These are phyloP conservation scores for Choanephora cucurbitarum DNA, from an alignment of 371 early-diverging fungal species.

Conservation along the genomic window DNA sequence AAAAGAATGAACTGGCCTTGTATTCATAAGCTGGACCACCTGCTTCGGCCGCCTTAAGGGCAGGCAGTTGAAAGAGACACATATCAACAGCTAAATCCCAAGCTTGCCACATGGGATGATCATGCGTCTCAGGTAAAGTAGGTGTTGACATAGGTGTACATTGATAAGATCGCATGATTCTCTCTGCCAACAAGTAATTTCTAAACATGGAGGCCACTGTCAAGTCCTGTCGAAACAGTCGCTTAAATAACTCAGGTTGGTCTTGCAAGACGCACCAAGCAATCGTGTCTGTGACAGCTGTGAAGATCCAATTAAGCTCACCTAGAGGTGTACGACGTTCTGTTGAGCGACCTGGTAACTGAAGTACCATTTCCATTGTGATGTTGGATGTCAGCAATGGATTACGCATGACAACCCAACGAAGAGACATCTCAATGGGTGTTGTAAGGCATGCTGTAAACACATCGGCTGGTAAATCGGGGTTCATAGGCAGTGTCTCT, in stretches of 20 bases:
- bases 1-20: slow-evolving; percentile 85
- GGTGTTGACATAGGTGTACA: slow-evolving; percentile 92
- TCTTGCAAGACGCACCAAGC: slow-evolving; percentile 92
- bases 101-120: slow-evolving; percentile 95
- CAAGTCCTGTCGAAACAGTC: slow-evolving; percentile 93
- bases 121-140: slow-evolving; percentile 82
- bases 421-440: slow-evolving; percentile 92
- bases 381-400: slow-evolving; percentile 72
- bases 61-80: slow-evolving; percentile 90
- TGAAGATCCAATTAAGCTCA: slow-evolving; percentile 98
- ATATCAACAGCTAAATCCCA: slow-evolving; percentile 96
- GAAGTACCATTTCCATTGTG: slow-evolving; percentile 83
- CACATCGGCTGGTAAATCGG: slow-evolving; percentile 94
- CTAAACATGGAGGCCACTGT: slow-evolving; percentile 95
- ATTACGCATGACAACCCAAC: slow-evolving; percentile 91
- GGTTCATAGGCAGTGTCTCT: slow-evolving; percentile 91
- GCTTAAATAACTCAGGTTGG: slow-evolving; percentile 87
- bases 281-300: slow-evolving; percentile 97
- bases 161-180: slow-evolving; percentile 91
- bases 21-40: slow-evolving; percentile 62
- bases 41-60: slow-evolving; percentile 62
- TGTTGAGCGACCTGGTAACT: slow-evolving; percentile 86
- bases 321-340: slow-evolving; percentile 95
- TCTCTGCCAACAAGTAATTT: slow-evolving; percentile 93
- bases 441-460: slow-evolving; percentile 96